phyloP scores from a whole-genome alignment of 768 basidiomycete species.

The Phanerochaete carnosa region DNA sequence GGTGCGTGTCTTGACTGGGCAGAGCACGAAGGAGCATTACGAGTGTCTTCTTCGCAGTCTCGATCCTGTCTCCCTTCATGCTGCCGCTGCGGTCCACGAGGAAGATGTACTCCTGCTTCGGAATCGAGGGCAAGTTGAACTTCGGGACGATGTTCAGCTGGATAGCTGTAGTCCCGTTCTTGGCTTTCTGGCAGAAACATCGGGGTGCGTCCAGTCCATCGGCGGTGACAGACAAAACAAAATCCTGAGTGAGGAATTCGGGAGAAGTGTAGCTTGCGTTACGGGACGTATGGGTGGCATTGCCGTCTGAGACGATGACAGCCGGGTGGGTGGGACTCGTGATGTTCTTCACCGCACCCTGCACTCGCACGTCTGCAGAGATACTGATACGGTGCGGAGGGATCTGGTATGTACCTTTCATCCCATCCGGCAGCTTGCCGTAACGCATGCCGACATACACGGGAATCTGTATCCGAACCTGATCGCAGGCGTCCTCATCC shows the following conservation, averaged over 20 bases:
- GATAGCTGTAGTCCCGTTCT: slow-evolving; percentile 35
- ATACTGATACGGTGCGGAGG: slow-evolving; percentile 37
- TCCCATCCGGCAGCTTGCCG: slow-evolving; percentile 39
- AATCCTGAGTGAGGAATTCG: slow-evolving; percentile 44
- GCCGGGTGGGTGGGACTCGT: slow-evolving; percentile 45
- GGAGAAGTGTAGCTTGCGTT: slow-evolving; percentile 35
- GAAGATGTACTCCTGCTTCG: slow-evolving; percentile 56
- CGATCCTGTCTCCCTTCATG: slow-evolving; percentile 41
- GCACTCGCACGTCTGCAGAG: slow-evolving; percentile 46
- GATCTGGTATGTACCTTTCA: slow-evolving; percentile 28
- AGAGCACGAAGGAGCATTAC: slow-evolving; percentile 46
- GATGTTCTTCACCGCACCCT: slow-evolving; percentile 38
- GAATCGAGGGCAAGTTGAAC: slow-evolving; percentile 39
- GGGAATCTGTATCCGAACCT: slow-evolving; percentile 53
- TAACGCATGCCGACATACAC: slow-evolving; percentile 50
- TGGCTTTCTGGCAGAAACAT: slow-evolving; percentile 47
- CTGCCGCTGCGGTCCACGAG: slow-evolving; percentile 57
- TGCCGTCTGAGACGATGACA: slow-evolving; percentile 36
- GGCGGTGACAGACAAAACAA: slow-evolving; percentile 48
- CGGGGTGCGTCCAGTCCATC: slow-evolving; percentile 50
- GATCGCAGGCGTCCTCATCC: slow-evolving; percentile 46
- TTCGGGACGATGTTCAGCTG: slow-evolving; percentile 54
- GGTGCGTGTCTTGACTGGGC: slow-evolving; percentile 36
- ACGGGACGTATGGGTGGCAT: slow-evolving; percentile 24
- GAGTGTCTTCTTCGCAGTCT: slow-evolving; percentile 47